Evolutionary conservation across 768 basidiomycete genomes (phyloP).

Genomic region (Naematelia encephala): DNA sequence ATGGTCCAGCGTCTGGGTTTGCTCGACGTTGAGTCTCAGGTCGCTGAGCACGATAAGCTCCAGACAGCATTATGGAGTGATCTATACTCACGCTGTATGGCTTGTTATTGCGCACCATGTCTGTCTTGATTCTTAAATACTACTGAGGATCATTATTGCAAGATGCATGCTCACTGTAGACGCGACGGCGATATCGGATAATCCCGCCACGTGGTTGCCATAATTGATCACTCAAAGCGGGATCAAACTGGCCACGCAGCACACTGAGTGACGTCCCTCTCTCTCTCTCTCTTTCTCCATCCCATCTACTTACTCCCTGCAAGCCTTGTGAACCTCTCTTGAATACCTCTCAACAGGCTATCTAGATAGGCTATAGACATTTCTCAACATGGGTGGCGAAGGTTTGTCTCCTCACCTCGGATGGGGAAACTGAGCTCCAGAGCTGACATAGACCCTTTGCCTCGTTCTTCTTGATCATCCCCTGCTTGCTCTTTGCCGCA

Average conservation of each 20-base stretch:
- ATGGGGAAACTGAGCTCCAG: not conserved
- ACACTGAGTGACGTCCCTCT: not conserved
- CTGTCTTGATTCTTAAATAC: not conserved
- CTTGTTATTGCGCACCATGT: conserved; percentile 13
- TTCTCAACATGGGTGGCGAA: conserved; percentile 46
- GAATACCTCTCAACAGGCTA: not conserved
- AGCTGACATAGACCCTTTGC: conserved; percentile 12
- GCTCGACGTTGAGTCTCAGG: conserved; percentile 12
- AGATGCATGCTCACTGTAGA: no score
- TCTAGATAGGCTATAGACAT: conserved; percentile 5
- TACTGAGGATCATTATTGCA: not conserved
- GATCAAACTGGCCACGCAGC: not conserved
- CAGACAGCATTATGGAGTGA: not conserved
- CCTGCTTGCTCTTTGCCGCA: no score
- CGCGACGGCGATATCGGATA: conserved; percentile 4
- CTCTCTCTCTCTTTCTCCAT: not conserved
- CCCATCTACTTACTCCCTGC: not conserved
- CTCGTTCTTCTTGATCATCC: no score
- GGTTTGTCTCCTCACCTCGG: conserved; percentile 27
- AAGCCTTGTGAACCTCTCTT: not conserved
- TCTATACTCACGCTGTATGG: conserved; percentile 18
- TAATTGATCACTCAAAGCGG: not conserved
- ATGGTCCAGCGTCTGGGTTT: conserved; percentile 39
- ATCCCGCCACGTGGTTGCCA: conserved; percentile 3
- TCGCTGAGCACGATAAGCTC: conserved; percentile 12